phyloP scores from a whole-genome alignment of 352 stramenopile species.

The Globisporangium rhizosaccharum region DNA sequence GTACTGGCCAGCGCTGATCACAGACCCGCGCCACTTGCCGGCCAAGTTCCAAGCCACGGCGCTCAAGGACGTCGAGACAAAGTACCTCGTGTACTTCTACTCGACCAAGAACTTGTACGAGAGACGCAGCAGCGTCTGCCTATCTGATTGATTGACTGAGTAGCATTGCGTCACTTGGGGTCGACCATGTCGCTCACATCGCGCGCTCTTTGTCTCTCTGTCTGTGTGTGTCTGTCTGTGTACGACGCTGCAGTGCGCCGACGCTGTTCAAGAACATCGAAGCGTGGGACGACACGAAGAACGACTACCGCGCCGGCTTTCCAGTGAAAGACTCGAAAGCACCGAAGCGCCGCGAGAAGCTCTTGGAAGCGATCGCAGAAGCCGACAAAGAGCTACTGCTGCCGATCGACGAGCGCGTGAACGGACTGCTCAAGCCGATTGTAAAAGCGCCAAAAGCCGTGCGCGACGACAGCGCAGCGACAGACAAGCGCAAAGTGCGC shows the following conservation, averaged over 20 bases:
- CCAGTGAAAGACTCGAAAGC: conserved; percentile 69
- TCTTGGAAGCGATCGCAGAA: conserved; percentile 66
- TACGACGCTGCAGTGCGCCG: conserved; percentile 24
- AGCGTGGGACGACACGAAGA: conserved; percentile 65
- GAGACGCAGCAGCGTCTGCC: not conserved
- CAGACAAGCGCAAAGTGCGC: conserved; percentile 43
- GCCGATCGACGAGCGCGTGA: conserved; percentile 44
- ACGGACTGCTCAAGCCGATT: conserved; percentile 45
- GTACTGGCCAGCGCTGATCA: conserved; percentile 78
- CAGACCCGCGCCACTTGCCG: conserved; percentile 46
- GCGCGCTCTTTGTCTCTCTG: conserved; percentile 1
- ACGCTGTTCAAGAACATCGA: conserved; percentile 65
- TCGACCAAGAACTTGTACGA: conserved; percentile 66
- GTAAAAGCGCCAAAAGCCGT: conserved; percentile 12
- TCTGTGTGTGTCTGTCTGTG: not conserved
- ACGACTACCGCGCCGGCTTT: conserved; percentile 53
- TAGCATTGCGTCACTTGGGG: not conserved
- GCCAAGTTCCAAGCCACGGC: conserved; percentile 35
- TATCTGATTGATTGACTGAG: not conserved
- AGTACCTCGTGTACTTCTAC: conserved; percentile 80
- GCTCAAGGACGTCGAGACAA: conserved; percentile 56
- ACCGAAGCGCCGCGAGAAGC: conserved; percentile 52
- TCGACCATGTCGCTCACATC: conserved; percentile 3
- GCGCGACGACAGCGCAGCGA: not conserved
- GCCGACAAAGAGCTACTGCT: conserved; percentile 65